phyloP scores from a whole-genome alignment of 768 basidiomycete genomes.

The Boletus fagicola region DNA sequence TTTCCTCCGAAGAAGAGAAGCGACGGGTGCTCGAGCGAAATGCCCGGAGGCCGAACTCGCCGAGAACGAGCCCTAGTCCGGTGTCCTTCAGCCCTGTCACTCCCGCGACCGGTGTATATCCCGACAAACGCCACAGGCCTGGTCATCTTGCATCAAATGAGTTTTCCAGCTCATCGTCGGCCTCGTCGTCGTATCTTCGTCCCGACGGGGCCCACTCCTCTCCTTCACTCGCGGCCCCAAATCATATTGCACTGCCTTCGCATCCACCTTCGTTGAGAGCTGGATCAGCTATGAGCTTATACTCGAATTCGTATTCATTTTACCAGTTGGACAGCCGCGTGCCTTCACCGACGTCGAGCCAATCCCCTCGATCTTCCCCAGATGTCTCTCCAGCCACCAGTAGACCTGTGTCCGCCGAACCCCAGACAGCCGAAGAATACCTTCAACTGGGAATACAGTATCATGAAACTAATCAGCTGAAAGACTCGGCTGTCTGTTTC shows the following conservation, averaged over 20 bases:
- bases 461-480: constrained; percentile 71
- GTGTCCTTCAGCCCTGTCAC: constrained; percentile 15
- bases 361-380: constrained; percentile 14
- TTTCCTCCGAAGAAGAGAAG: constrained; percentile 40
- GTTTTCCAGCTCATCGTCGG: background rate
- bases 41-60: constrained; percentile 38
- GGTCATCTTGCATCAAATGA: background rate
- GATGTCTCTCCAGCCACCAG: constrained; percentile 17
- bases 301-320: constrained; percentile 61
- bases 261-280: constrained; percentile 38
- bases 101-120: constrained; percentile 23
- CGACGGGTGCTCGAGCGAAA: constrained; percentile 58
- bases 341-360: constrained; percentile 42
- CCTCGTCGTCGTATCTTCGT: constrained; percentile 16
- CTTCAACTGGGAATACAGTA: constrained; percentile 75
- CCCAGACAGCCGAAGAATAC: constrained; percentile 58
- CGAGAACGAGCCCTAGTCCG: constrained; percentile 17
- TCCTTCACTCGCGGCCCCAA: constrained; percentile 13
- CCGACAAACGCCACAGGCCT: background rate
- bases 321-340: constrained; percentile 52
- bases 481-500: constrained; percentile 69
- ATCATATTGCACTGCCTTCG: constrained; percentile 23
- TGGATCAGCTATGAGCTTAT: constrained; percentile 44
- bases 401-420: constrained; percentile 19
- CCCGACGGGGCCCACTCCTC: constrained; percentile 16